Evolutionary conservation across 192 early-diverging fungal species (phyloP).

Genomic region (Coemansia sp.): DNA sequence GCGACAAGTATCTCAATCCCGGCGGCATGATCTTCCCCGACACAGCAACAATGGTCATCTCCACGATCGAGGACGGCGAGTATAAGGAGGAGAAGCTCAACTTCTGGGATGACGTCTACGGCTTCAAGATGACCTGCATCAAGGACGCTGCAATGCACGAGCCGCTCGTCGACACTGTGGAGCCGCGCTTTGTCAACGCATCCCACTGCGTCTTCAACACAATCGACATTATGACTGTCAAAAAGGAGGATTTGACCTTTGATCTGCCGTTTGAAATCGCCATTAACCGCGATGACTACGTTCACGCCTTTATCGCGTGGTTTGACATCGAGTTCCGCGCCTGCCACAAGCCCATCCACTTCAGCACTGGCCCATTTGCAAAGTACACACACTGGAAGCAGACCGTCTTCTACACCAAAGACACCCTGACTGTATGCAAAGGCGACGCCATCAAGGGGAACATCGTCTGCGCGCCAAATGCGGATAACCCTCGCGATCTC

Average conservation of each 20-base stretch:
- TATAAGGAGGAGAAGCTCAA: conserved; percentile 90
- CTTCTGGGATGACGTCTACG: conserved; percentile 94
- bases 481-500: conserved; percentile 87
- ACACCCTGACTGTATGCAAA: conserved; percentile 68
- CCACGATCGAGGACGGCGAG: conserved; percentile 92
- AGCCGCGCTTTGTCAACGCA: conserved; percentile 79
- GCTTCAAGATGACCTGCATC: conserved; percentile 96
- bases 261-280: conserved; percentile 76
- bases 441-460: conserved; percentile 72
- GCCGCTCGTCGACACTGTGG: conserved; percentile 95
- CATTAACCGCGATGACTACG: conserved; percentile 76
- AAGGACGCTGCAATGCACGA: conserved; percentile 82
- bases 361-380: conserved; percentile 79
- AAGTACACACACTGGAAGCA: conserved; percentile 99
- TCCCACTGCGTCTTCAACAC: conserved; percentile 74
- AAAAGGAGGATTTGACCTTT: conserved; percentile 84
- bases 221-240: conserved; percentile 78
- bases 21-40: conserved; percentile 89
- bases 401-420: conserved; percentile 92
- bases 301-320: conserved; percentile 93
- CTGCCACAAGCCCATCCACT: conserved; percentile 80
- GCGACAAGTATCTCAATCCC: conserved; percentile 89
- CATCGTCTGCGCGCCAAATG: conserved; percentile 71
- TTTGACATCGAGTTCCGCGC: conserved; percentile 96
- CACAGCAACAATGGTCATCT: conserved; percentile 82